Conservation (phyloP, 257 asterid genomes). For the Osmanthus fragrans region DNA sequence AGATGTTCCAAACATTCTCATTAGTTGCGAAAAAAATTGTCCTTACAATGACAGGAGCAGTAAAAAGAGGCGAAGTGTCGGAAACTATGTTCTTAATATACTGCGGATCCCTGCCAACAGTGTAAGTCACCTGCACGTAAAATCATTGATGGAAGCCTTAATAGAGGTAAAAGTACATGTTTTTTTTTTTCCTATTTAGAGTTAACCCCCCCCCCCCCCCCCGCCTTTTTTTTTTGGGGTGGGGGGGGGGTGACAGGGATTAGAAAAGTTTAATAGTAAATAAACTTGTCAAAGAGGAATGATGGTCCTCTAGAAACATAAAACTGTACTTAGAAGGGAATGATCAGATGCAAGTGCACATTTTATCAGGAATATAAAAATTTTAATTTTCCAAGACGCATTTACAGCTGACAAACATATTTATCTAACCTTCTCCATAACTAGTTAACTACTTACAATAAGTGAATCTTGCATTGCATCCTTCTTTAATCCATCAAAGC, state of each 20-base stretch:
- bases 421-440: not conserved
- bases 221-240: too few relatives aligned
- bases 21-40: not conserved
- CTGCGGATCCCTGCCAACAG: constrained; percentile 90
- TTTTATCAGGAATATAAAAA: not conserved
- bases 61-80: constrained; percentile 71
- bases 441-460: not conserved
- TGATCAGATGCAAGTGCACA: not conserved
- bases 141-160: constrained; percentile 11
- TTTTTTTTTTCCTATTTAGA: not conserved
- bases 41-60: constrained; percentile 83
- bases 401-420: not conserved
- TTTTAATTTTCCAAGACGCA: not conserved
- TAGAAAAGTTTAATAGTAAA: not conserved
- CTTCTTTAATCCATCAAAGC: not conserved
- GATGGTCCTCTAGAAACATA: not conserved
- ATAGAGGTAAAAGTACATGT: constrained; percentile 13
- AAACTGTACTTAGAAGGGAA: not conserved
- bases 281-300: not conserved
- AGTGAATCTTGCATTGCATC: not conserved
- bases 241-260: not conserved
- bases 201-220: too few relatives aligned
- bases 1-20: constrained; percentile 5
- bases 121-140: constrained; percentile 73
- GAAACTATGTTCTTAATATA: constrained; percentile 67